phyloP scores from a whole-genome alignment of 148 eudicot species.

The Rhododendron williamsianum region DNA sequence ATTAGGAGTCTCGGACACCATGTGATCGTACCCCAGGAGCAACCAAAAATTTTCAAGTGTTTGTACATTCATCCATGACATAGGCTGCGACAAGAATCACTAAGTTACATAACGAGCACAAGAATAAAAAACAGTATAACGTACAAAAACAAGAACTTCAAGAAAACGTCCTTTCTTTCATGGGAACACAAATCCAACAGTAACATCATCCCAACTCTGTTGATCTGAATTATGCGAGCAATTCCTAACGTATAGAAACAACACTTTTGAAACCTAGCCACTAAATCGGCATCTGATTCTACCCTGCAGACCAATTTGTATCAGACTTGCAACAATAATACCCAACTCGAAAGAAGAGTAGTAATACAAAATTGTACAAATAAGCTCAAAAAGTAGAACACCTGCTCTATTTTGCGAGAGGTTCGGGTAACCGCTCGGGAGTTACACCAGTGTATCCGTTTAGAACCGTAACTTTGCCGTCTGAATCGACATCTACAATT shows the following conservation, averaged over 20 bases:
- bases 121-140: background rate
- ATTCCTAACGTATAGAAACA: background rate
- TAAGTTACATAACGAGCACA: background rate
- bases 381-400: background rate
- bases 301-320: background rate
- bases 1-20: background rate
- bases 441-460: constrained; percentile 70
- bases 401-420: constrained; percentile 32
- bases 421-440: constrained; percentile 51
- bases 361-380: background rate
- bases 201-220: background rate
- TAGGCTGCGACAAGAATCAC: background rate
- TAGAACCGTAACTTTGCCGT: constrained; percentile 63
- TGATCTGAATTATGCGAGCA: background rate
- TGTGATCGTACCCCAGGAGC: background rate
- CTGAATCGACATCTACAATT: constrained; percentile 70
- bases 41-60: background rate
- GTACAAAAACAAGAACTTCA: background rate
- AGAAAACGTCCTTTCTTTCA: background rate
- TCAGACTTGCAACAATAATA: background rate
- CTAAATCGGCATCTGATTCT: background rate
- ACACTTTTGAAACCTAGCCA: background rate
- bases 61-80: background rate
- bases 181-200: background rate
- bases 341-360: background rate